A percentile compares a stretch with the other conserved stretches of the same genome.
Evolutionary conservation across 2,329 filamentous ascomycete species (phyloP).

Genomic region (Fusarium sp.): DNA sequence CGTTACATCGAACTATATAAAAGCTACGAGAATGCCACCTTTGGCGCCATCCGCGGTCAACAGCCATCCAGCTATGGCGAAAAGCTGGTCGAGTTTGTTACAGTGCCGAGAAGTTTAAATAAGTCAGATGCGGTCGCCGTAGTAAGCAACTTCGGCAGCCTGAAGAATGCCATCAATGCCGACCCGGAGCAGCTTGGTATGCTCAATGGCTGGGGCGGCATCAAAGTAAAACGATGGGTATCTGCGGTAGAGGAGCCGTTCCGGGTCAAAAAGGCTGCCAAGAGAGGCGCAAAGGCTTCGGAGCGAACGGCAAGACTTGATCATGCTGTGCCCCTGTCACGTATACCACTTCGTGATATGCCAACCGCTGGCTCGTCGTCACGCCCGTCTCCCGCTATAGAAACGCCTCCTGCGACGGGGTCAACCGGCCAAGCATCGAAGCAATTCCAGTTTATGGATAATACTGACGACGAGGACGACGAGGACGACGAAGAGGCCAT

Average conservation of each 20-base stretch:
- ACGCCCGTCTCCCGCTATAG: conserved; percentile 40
- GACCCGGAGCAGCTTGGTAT: conserved; percentile 85
- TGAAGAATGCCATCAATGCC: conserved; percentile 89
- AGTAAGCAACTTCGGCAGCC: conserved; percentile 91
- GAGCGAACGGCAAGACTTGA: conserved; percentile 52
- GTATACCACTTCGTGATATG: conserved; percentile 60
- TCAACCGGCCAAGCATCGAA: conserved; percentile 33
- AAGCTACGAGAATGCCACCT: conserved; percentile 86
- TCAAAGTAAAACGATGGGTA: conserved; percentile 91
- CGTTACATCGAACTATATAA: conserved; percentile 97
- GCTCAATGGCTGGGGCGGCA: conserved; percentile 94
- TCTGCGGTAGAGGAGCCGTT: conserved; percentile 88
- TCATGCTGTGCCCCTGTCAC: conserved; percentile 57
- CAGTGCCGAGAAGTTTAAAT: conserved; percentile 88
- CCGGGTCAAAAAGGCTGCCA: conserved; percentile 78
- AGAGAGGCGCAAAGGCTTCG: conserved; percentile 50
- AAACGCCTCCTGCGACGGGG: conserved; percentile 16
- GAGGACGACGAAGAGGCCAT: conserved; percentile 65
- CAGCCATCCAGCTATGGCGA: conserved; percentile 88
- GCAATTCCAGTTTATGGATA: conserved; percentile 57
- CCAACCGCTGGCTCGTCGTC: conserved; percentile 38
- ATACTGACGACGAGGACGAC: conserved; percentile 62
- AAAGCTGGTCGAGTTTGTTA: conserved; percentile 91
- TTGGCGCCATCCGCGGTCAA: conserved; percentile 85
- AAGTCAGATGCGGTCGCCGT: conserved; percentile 93